Evolutionary conservation across 2,329 filamentous ascomycete species (phyloP).

Genomic region (Graphilbum fragrans): DNA sequence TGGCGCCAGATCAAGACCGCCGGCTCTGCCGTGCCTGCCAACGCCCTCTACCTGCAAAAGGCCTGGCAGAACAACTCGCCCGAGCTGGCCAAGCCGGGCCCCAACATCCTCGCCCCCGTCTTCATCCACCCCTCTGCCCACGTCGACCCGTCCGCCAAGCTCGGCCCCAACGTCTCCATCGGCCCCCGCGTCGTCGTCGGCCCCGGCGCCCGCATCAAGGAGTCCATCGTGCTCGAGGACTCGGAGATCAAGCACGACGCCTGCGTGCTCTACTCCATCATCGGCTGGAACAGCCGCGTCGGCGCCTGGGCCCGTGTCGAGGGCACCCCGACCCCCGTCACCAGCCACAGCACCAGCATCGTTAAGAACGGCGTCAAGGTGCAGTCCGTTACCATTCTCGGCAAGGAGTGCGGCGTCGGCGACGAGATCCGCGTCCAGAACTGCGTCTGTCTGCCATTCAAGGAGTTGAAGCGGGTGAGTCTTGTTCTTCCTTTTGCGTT

Average conservation of each 20-base stretch:
- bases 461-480: slow-evolving; percentile 90
- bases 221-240: slow-evolving; percentile 91
- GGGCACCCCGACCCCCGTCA: slow-evolving; percentile 78
- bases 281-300: slow-evolving; percentile 91
- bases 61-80: slow-evolving; percentile 72
- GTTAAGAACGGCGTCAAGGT: slow-evolving; percentile 98
- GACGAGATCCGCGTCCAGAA: slow-evolving; percentile 96
- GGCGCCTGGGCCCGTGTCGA: slow-evolving; percentile 98
- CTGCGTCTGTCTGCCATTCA: slow-evolving; percentile 93
- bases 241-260: slow-evolving; percentile 94
- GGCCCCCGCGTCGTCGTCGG: slow-evolving; percentile 80
- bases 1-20: slow-evolving; percentile 99
- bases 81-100: slow-evolving; percentile 72
- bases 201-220: slow-evolving; percentile 83
- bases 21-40: slow-evolving; percentile 90
- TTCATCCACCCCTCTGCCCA: slow-evolving; percentile 88
- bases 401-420: slow-evolving; percentile 88
- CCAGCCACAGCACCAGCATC: slow-evolving; percentile 85
- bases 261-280: slow-evolving; percentile 88
- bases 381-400: slow-evolving; percentile 93
- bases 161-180: slow-evolving; percentile 93
- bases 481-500: not conserved
- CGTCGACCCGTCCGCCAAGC: slow-evolving; percentile 89
- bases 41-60: slow-evolving; percentile 91
- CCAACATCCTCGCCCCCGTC: slow-evolving; percentile 82